A percentile compares a stretch with the other conserved stretches of the same genome.
These are phyloP conservation scores for Plasmodium cynomolgi DNA, from an alignment of 169 alveolate genomes.

Conservation along the genomic window DNA sequence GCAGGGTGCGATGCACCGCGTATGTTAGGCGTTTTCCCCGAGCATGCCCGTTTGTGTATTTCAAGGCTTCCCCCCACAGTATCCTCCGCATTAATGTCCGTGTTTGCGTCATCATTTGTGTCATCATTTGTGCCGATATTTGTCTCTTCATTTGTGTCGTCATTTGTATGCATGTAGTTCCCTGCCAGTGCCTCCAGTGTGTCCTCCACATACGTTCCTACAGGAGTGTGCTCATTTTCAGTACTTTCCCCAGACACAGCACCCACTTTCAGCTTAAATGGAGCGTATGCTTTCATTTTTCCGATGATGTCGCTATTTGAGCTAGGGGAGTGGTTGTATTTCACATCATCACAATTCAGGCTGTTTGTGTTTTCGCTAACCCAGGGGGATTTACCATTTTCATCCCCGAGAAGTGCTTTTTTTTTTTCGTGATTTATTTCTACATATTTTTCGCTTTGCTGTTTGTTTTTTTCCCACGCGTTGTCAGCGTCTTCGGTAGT, in stretches of 20 bases:
- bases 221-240: neutral
- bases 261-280: neutral
- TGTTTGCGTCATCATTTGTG: neutral
- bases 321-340: neutral
- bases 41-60: neutral
- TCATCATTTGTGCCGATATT: neutral
- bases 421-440: neutral
- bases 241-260: neutral
- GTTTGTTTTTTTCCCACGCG: neutral
- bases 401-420: neutral
- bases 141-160: neutral
- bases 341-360: neutral
- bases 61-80: neutral
- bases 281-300: neutral
- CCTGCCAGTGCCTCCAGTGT: neutral
- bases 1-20: neutral
- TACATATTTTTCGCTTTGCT: neutral
- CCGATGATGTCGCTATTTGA: neutral
- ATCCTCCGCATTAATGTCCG: neutral
- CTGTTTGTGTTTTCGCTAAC: neutral
- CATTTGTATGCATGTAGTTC: neutral
- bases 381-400: neutral
- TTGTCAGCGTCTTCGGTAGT: neutral
- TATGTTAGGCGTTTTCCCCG: neutral
- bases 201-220: neutral